These are phyloP conservation scores for Polyporus tsugae DNA, from an alignment of 1,284 basidiomycete genomes.

Conservation along the genomic window DNA sequence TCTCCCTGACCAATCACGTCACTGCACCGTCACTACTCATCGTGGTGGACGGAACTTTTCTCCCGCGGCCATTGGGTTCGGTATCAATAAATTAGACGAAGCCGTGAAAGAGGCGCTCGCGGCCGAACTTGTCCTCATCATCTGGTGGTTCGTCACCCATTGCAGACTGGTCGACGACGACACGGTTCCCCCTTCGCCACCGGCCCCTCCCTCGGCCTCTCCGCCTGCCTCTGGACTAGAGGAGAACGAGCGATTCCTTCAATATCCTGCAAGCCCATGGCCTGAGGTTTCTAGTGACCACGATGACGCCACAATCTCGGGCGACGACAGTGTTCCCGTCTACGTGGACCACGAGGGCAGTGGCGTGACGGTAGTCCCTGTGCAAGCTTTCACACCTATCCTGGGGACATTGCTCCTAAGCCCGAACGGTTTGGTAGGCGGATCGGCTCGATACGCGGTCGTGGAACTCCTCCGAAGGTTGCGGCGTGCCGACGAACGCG, in stretches of 20 bases:
- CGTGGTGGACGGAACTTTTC: constrained; percentile 18
- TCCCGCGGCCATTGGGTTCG: constrained; percentile 19
- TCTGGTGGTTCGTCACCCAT: constrained; percentile 95
- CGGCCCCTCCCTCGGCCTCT: constrained; percentile 30
- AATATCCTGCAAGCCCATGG: constrained; percentile 13
- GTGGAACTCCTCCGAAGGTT: constrained; percentile 81
- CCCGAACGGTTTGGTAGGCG: constrained; percentile 78
- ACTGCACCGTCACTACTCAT: constrained; percentile 21
- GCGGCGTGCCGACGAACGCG: constrained; percentile 56
- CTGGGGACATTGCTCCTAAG: constrained; percentile 90
- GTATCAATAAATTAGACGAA: constrained; percentile 66
- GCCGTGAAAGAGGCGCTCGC: constrained; percentile 92
- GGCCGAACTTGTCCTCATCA: constrained; percentile 80
- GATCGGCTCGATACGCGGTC: constrained; percentile 78
- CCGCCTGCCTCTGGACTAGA: background rate
- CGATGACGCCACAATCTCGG: constrained; percentile 8
- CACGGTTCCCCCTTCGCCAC: constrained; percentile 21
- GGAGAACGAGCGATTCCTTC: constrained; percentile 17
- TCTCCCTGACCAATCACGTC: constrained; percentile 29
- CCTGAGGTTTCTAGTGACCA: constrained; percentile 12
- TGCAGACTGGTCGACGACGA: constrained; percentile 67
- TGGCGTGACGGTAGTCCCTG: constrained; percentile 64
- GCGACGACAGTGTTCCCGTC: background rate
- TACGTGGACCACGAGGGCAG: constrained; percentile 6
- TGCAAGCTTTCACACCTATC: constrained; percentile 91